phyloP scores from a whole-genome alignment of 2,329 filamentous ascomycete genomes.

The Alternaria arborescens region DNA sequence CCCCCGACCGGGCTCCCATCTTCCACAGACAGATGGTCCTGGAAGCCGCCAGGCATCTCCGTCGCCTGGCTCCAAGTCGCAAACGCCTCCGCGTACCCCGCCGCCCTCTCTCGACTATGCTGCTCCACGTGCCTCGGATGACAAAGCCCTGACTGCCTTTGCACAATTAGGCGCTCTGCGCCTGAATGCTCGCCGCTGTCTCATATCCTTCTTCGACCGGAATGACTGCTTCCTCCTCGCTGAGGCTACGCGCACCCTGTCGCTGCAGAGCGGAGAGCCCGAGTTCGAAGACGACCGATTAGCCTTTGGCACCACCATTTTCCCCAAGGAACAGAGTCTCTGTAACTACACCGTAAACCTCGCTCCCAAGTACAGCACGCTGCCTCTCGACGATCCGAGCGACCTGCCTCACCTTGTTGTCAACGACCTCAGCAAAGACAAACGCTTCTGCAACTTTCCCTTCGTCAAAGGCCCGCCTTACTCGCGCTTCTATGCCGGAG shows the following conservation, averaged over 20 bases:
- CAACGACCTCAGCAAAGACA: conserved; percentile 43
- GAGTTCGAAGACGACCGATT: conserved; percentile 40
- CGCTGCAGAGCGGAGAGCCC: conserved; percentile 38
- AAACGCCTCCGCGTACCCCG: conserved; percentile 20
- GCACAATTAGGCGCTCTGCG: conserved; percentile 51
- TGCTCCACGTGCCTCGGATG: conserved; percentile 35
- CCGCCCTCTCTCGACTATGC: conserved; percentile 17
- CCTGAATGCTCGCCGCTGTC: conserved; percentile 45
- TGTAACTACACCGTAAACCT: conserved; percentile 48
- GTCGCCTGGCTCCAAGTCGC: conserved; percentile 24
- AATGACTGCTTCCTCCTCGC: conserved; percentile 49
- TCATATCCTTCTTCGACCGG: conserved; percentile 53
- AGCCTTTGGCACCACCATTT: conserved; percentile 45
- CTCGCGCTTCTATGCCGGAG: conserved; percentile 63
- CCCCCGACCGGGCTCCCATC: conserved; percentile 41
- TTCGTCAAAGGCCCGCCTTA: conserved; percentile 45
- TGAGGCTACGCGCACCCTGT: conserved; percentile 45
- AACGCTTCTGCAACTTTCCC: conserved; percentile 50
- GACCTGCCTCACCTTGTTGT: conserved; percentile 43
- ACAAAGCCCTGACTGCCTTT: conserved; percentile 49
- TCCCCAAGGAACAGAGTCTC: conserved; percentile 46
- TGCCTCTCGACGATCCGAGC: conserved; percentile 26
- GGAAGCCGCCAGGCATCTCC: conserved; percentile 31
- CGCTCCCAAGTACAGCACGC: conserved; percentile 19
- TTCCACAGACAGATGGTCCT: conserved; percentile 27